These are phyloP conservation scores for Beta vulgaris DNA, from an alignment of 148 eudicot genomes.

Conservation along the genomic window DNA sequence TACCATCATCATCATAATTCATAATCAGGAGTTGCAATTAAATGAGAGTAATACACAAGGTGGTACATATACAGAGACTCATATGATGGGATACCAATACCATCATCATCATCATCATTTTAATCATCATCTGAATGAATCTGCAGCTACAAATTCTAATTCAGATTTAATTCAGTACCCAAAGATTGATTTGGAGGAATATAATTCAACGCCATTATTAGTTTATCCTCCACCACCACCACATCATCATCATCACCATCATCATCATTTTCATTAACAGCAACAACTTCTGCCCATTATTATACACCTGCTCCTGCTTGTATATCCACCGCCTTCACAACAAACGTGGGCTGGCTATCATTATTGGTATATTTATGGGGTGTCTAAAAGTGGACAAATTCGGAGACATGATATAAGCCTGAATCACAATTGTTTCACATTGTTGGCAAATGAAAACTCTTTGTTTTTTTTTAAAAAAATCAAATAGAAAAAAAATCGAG, in stretches of 20 bases:
- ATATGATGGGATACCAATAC: conserved; percentile 1
- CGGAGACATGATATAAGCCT: no score
- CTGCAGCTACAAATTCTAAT: neutral
- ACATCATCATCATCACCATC: no score
- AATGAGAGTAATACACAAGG: neutral
- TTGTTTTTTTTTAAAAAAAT: no score
- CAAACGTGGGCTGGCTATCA: conserved; percentile 19
- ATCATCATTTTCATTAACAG: neutral
- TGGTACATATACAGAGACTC: neutral
- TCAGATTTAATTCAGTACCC: conserved; percentile 25
- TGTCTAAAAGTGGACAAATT: no score
- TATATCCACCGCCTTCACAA: conserved; percentile 13
- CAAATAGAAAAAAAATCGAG: no score
- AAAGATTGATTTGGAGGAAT: conserved; percentile 13
- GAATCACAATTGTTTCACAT: no score
- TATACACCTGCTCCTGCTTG: neutral
- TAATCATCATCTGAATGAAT: neutral
- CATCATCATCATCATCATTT: neutral
- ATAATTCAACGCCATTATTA: neutral
- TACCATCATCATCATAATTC: no score
- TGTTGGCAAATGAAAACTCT: no score
- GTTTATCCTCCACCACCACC: neutral
- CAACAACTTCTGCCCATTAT: neutral
- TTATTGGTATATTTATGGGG: conserved; percentile 23
- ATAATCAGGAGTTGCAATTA: neutral